Evolutionary conservation across 495 filamentous ascomycete genomes (phyloP).

Genomic region (Cetradonia linearis): DNA sequence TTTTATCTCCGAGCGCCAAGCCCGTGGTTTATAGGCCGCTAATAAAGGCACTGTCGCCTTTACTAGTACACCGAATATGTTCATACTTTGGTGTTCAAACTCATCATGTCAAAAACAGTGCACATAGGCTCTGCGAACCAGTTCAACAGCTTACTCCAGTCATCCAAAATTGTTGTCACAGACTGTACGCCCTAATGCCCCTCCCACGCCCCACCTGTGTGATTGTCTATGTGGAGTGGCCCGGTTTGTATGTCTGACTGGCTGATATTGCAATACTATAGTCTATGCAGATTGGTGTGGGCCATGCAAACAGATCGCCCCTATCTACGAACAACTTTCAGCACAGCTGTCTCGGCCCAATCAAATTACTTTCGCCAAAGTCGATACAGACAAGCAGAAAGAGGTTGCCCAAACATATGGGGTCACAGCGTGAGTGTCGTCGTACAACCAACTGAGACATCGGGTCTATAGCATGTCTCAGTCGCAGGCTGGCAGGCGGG

Average conservation of each 20-base stretch:
- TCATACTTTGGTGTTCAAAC: background rate
- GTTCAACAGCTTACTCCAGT: conserved; percentile 55
- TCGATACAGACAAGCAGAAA: conserved; percentile 69
- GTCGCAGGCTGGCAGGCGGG: background rate
- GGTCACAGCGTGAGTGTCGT: conserved; percentile 53
- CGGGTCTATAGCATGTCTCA: background rate
- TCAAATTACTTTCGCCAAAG: conserved; percentile 72
- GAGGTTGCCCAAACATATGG: conserved; percentile 60
- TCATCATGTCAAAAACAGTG: conserved; percentile 51
- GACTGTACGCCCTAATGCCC: conserved; percentile 56
- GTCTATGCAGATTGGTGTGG: conserved; percentile 84
- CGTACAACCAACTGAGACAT: background rate
- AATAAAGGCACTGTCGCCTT: background rate
- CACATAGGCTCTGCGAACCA: conserved; percentile 62
- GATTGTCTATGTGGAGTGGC: conserved; percentile 9
- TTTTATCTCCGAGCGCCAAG: background rate
- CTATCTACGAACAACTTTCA: conserved; percentile 71
- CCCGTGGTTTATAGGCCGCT: background rate
- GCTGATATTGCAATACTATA: conserved; percentile 28
- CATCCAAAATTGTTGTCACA: conserved; percentile 63
- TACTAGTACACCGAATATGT: background rate
- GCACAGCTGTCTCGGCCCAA: conserved; percentile 58
- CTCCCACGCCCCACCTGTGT: conserved; percentile 22
- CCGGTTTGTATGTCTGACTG: conserved; percentile 45
- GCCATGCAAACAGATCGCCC: conserved; percentile 77